Conservation (phyloP, 2,329 filamentous ascomycete species). For the Fusarium sp. region DNA sequence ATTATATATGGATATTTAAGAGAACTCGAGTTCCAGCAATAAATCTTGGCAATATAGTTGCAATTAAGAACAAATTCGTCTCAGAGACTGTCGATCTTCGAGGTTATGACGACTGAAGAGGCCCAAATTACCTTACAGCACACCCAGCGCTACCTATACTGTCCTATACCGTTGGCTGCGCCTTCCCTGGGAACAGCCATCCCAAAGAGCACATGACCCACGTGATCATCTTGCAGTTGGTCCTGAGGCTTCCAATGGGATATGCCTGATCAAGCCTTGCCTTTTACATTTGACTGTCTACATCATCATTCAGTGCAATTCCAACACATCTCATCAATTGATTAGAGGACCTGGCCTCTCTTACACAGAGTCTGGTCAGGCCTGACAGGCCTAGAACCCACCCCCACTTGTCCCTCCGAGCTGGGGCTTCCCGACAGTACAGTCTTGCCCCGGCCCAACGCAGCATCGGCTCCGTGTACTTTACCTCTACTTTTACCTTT, state of each 20-base stretch:
- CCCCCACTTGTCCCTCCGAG: constrained; percentile 17
- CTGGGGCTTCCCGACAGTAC: constrained; percentile 11
- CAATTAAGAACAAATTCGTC: neutral
- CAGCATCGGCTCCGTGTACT: constrained; percentile 22
- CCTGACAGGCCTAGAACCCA: constrained; percentile 5
- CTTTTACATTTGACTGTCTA: neutral
- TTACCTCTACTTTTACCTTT: neutral
- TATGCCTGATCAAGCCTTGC: constrained; percentile 1
- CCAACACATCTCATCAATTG: neutral
- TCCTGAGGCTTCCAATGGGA: neutral
- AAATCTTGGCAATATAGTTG: neutral
- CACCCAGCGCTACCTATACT: neutral
- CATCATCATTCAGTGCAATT: neutral
- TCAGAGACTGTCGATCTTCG: neutral
- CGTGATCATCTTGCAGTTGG: constrained; percentile 22
- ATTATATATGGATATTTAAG: neutral
- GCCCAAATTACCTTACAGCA: constrained; percentile 6
- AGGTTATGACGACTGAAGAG: neutral
- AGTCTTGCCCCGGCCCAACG: constrained; percentile 24
- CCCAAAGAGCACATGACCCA: constrained; percentile 25
- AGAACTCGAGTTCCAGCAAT: neutral
- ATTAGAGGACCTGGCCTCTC: neutral
- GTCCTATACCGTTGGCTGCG: constrained; percentile 11
- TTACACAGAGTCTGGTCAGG: constrained; percentile 13
- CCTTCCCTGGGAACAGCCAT: neutral